phyloP scores from a whole-genome alignment of 164 flowering plant species.

The Nymphaea thermarum region DNA sequence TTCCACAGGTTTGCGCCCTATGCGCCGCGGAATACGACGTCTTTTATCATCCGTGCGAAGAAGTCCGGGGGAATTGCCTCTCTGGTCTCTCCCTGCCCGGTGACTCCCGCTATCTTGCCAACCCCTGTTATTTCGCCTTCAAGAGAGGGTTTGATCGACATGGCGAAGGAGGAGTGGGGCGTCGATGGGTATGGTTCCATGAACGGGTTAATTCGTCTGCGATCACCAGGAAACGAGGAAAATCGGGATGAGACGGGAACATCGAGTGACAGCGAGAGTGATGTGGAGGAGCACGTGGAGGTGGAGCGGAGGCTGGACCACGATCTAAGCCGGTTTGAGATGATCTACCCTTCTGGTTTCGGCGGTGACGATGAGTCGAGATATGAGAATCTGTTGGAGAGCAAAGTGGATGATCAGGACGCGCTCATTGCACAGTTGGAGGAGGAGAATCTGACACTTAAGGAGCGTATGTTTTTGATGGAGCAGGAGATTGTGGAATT shows the following conservation, averaged over 20 bases:
- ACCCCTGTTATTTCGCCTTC: slow-evolving; percentile 85
- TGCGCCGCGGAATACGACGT: slow-evolving; percentile 82
- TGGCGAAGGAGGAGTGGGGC: slow-evolving; percentile 96
- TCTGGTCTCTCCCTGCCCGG: slow-evolving; percentile 69
- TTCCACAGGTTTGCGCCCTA: slow-evolving; percentile 55
- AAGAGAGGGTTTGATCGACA: slow-evolving; percentile 70
- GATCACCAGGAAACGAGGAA: slow-evolving; percentile 62
- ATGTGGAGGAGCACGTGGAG: slow-evolving; percentile 92
- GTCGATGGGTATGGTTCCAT: slow-evolving; percentile 97
- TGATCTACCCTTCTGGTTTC: slow-evolving; percentile 60
- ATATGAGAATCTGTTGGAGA: slow-evolving; percentile 55
- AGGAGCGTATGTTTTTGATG: slow-evolving; percentile 85
- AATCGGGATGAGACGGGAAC: slow-evolving; percentile 47
- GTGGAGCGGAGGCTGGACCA: slow-evolving; percentile 92
- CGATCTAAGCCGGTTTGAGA: slow-evolving; percentile 91
- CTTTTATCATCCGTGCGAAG: slow-evolving; percentile 70
- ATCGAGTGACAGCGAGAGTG: slow-evolving; percentile 50
- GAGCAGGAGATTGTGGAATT: slow-evolving; percentile 70
- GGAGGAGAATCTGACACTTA: slow-evolving; percentile 80
- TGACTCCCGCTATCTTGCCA: slow-evolving; percentile 72
- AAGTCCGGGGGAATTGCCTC: slow-evolving; percentile 73
- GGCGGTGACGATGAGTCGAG: slow-evolving; percentile 12
- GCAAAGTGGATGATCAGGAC: slow-evolving; percentile 88
- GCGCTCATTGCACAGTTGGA: slow-evolving; percentile 80
- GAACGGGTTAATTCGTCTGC: slow-evolving; percentile 81